Percentiles rank a stretch among this genome's conserved stretches.
Conservation (phyloP, 371 early-diverging fungal genomes). For the Haplosporangium sp. region DNA sequence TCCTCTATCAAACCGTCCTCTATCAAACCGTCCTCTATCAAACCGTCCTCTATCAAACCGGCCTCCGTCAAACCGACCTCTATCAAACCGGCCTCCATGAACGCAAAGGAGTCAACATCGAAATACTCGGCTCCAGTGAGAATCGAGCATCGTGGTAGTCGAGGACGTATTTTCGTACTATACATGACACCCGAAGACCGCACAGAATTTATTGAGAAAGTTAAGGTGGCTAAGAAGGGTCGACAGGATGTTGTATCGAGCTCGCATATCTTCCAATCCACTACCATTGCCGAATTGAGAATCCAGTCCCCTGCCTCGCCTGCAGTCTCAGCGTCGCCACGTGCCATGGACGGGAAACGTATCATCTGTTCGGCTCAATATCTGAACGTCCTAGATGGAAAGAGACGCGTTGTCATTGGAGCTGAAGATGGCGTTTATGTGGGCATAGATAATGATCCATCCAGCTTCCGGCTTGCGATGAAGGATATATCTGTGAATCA, state of each 20-base stretch:
- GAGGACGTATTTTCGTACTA: slow-evolving; percentile 24
- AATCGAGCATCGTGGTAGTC: slow-evolving; percentile 38
- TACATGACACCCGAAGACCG: slow-evolving; percentile 71
- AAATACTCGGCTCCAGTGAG: slow-evolving; percentile 23
- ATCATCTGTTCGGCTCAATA: slow-evolving; percentile 81
- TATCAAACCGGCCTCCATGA: slow-evolving; percentile 13
- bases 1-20: too few species aligned
- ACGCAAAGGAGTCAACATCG: slow-evolving; percentile 10
- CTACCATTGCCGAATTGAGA: slow-evolving; percentile 57
- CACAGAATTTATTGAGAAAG: slow-evolving; percentile 82
- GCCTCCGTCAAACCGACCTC: too few species aligned
- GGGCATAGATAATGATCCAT: slow-evolving; percentile 55
- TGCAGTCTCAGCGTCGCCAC: slow-evolving; percentile 77
- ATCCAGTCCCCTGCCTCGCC: slow-evolving; percentile 69
- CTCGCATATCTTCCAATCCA: slow-evolving; percentile 70
- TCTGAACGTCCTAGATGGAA: slow-evolving; percentile 63
- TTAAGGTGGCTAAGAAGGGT: slow-evolving; percentile 65
- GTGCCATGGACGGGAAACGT: slow-evolving; percentile 70
- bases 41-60: too few species aligned
- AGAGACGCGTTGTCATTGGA: slow-evolving; percentile 79
- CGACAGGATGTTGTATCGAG: slow-evolving; percentile 64
- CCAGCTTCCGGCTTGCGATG: slow-evolving; percentile 65
- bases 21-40: too few species aligned
- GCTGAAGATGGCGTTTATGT: slow-evolving; percentile 88
- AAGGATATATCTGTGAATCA: slow-evolving; percentile 82